Base-by-base conservation (phyloP, 2,329 filamentous ascomycete species). In the Spiromastix sp. region DNA sequence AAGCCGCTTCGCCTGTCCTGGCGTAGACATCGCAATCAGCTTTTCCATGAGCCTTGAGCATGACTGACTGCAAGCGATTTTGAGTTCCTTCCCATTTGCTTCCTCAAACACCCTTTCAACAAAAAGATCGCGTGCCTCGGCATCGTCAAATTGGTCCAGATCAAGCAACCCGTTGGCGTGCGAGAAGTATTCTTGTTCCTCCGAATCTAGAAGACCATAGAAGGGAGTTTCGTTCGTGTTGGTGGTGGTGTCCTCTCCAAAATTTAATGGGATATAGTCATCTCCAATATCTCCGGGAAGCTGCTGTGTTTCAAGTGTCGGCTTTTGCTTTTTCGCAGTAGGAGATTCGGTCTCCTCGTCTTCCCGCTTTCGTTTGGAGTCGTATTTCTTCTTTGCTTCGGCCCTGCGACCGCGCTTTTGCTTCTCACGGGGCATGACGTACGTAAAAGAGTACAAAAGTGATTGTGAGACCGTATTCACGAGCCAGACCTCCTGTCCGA, bases 111-210 rank as follows among this genome's bases (percentile, higher is more conserved):
- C 82, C 57, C 81, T 93, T 42, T 80, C 76, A 30, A 96, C 60
- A 51, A 85, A 86, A 32, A 81, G 51, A 36, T 68, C 65, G 39
- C 79, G 72, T 47, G 86, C 81, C 47, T 94, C 85, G 34, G 75
- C 58, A 25, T 79, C 77, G 26, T 74, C 75, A 56, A 96, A 96
- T 55, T 89, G 77, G 62, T 96, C 91, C 47, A 85, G 62, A 57
- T 94, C 87, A 40, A 98, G 77, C 63, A 93, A 71, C 56, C 93
- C 82, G 64, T 93, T 87, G 36, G 87, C 86, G 31, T 78, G 77
- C 46, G 84, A 81, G 60, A 96, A 98, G 59, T 95, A 95, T 59
- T 95, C 87, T 55, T 94, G 85, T 66, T 98, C 91, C 46, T 93
- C 77, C 36, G 93, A 81, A 49, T 85, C 82, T 17, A 98, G 78